These are phyloP conservation scores for Colletotrichum ledebouriae DNA, from an alignment of 2,329 filamentous ascomycete species.

Conservation along the genomic window DNA sequence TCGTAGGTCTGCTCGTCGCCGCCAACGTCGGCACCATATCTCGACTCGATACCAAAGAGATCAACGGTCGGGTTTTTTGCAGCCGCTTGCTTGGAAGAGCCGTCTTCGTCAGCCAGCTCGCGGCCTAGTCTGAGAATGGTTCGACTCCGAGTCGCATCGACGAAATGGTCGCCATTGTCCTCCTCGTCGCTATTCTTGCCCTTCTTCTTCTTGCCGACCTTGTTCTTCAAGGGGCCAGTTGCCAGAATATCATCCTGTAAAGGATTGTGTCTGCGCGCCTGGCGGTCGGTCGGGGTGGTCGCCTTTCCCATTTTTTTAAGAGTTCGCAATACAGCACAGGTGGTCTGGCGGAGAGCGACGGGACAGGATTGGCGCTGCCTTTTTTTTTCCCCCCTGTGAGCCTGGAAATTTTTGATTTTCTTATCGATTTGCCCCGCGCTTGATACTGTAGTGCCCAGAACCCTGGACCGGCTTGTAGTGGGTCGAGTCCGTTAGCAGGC, in stretches of 20 bases:
- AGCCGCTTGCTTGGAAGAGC: constrained; percentile 55
- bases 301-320: constrained; percentile 80
- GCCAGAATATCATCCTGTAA: constrained; percentile 89
- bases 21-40: constrained; percentile 72
- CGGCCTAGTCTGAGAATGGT: constrained; percentile 92
- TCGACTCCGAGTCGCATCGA: constrained; percentile 89
- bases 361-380: constrained; percentile 23
- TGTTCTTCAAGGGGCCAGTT: constrained; percentile 77
- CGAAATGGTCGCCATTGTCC: constrained; percentile 75
- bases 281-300: constrained; percentile 68
- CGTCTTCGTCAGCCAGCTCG: constrained; percentile 87
- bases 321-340: constrained; percentile 42
- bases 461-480: constrained; percentile 34
- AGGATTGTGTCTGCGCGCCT: constrained; percentile 84
- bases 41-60: constrained; percentile 84
- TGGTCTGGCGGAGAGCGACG: constrained; percentile 32
- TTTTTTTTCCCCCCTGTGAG: constrained; percentile 32
- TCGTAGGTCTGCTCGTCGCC: constrained; percentile 62
- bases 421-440: constrained; percentile 52
- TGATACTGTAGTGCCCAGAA: constrained; percentile 42
- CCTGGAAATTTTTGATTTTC: constrained; percentile 45
- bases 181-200: constrained; percentile 72
- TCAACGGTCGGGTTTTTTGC: constrained; percentile 59
- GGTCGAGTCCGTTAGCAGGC: background rate
- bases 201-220: constrained; percentile 80